Base-by-base conservation (phyloP, 1,284 basidiomycete species). In the Austroboletus olivaceoglutinosus region DNA sequence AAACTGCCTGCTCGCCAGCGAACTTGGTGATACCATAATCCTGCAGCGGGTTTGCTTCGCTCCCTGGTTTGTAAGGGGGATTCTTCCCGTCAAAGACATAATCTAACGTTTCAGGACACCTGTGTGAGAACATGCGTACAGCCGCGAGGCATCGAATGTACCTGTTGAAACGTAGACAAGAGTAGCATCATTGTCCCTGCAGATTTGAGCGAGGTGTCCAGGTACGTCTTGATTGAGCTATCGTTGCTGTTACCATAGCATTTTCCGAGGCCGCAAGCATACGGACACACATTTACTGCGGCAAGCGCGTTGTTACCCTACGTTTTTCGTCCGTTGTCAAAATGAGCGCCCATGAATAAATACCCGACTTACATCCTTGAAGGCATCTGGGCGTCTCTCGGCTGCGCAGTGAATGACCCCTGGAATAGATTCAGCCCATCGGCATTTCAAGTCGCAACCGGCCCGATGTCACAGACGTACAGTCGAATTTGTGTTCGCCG, bases 391-490 rank as follows among this genome's bases (percentile, higher is more conserved):
- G 44, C 89, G 74, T 51, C 91, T 74, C 68, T 93, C 91, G 4
- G 91, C 91, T 15, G 91, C 91, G 57, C 89, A 91, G 60, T 93
- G 91, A 19, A 93, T 82, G 25, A 92, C 79, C 83, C 86, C 86
- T 87, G 62, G 49, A 54, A 53, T 27, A 50, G 43, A 48, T 43
- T 29, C 39, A 34, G 33, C 8, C 33, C 15, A 34, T 11, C 12
- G n/a, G n/a, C 11, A 8, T 6, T 8, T 25, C 25, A 4, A 8
- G 25, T 25, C 10, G 25, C 11, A n/a, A 29, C 27, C 27, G 10
- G 10, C 11, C 27, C 27, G 27, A 27, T n/a, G 42, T n/a, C 21
- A 19, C 41, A 11, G 42, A 64, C 81, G 59, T 67, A 89, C 89
- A 90, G 48, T 83, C 70, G 3, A 90, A 89, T 50, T 75, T 76